phyloP scores from a whole-genome alignment of 352 stramenopile genomes.

The Globisporangium nunn region DNA sequence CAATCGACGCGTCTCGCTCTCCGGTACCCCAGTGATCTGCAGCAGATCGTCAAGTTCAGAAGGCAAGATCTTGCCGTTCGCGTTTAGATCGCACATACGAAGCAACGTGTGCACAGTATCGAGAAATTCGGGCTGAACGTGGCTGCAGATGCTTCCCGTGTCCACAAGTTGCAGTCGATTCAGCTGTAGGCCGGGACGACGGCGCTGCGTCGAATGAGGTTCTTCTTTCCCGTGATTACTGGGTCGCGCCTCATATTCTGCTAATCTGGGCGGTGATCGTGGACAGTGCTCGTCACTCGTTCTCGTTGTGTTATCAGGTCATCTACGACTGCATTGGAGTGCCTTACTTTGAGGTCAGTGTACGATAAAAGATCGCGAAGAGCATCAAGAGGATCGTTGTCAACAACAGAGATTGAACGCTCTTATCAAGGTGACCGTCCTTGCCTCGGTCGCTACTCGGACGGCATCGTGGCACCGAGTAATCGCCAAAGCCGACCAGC shows the following conservation, averaged over 20 bases:
- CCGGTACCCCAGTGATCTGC: slow-evolving; percentile 20
- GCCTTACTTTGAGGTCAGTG: no score
- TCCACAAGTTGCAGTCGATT: neutral
- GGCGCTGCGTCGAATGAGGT: neutral
- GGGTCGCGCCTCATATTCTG: neutral
- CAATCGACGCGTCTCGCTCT: slow-evolving; percentile 4
- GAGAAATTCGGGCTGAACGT: slow-evolving; percentile 21
- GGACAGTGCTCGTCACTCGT: no score
- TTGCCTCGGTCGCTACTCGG: neutral
- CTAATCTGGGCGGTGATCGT: neutral
- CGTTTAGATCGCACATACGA: slow-evolving; percentile 23
- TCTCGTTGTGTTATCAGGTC: no score
- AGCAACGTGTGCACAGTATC: slow-evolving; percentile 22
- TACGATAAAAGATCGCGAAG: no score
- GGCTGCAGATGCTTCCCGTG: slow-evolving; percentile 10
- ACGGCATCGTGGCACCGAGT: slow-evolving; percentile 21
- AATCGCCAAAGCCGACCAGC: slow-evolving; percentile 25
- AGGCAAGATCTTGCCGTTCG: slow-evolving; percentile 23
- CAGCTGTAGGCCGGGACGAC: neutral
- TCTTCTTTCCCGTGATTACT: neutral
- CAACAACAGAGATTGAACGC: no score
- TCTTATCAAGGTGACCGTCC: no score
- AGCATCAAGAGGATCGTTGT: no score
- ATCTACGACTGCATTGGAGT: no score
- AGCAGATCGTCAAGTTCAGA: slow-evolving; percentile 24